Evolutionary conservation across 345 rosid genomes (phyloP), one percentile per base, ranked within the genome.

Genomic region (Clausena lansium): DNA sequence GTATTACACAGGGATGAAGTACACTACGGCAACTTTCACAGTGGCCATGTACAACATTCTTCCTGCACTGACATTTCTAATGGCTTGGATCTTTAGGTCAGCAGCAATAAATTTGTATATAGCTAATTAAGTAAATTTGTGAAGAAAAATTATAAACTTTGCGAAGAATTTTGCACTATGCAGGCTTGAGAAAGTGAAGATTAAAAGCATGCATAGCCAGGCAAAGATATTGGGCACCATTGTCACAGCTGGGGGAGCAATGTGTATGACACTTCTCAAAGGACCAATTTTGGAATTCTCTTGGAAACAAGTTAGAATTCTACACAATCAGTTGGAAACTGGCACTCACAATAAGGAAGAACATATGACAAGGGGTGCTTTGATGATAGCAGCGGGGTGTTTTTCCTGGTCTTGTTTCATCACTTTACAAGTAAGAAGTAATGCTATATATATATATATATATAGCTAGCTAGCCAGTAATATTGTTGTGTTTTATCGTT

Each of bases 401-500:
- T 86, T 86, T 80, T 71, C 87, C 70, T 92, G 97, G 94, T 85
- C 97, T 55, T 81, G 83, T 87, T 94, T 89, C 86, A 75, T 92
- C 78, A 87, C 91, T 78, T 79, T 89, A 17, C 92, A 88, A 81
- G 94, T 88, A 74, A 73, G 78, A 69, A 9, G 28, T 45, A 1
- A 54, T 54, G 20, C n/a, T 19, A 19, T 5, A 20, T 0, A 9
- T 2, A 24, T n/a, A 59, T 41, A 30, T 30, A 1, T 30, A 10
- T 0, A 14, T 41, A 10, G 47, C 47, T 10, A 41, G 47, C 50
- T 9, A 39, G 47, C 45, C 32, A 30, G 32, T 2, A 39, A 13
- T 39, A 39, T 9, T 2, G 13, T 6, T 22, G 8, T 5, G 2
- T 5, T 54, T 39, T 39, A 47, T 47, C 20, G 19, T 47, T 47